Base-by-base conservation (phyloP, 139 green algal species). In the Coelastrella sp. region DNA sequence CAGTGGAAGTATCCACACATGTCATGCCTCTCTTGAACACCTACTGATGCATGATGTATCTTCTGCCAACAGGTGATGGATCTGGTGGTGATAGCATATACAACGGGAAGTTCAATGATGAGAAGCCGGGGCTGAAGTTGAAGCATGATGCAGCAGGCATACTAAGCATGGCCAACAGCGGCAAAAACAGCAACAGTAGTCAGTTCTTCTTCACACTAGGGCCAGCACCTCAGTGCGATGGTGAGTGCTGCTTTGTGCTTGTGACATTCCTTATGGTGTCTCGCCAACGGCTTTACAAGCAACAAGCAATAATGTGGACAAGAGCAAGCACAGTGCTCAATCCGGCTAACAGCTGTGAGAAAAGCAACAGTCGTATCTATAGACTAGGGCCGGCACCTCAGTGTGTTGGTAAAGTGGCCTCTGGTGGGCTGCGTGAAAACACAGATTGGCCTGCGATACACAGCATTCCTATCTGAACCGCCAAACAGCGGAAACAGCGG, bases 161-260 rank as follows among this genome's bases (percentile, higher is more conserved):
- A 4, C 73, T 99, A 4, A 92, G 91, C 13, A 98, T 98, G 95
- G 97, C 96, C 22, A 99, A 99, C 92, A 92, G 79, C 5, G 96
- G 97, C n/a, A 98, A 98, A 83, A 97, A 99, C 95, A 96, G 85
- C 74, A 99, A 99, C 93, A 97, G 93, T 14, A 95, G 64, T 5
- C 96, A 98, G 91, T 99, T 99, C 83, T 99, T 96, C 90, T 94
- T 99, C 87, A 97, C 96, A 10, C 87, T 98, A 10, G 95, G 65
- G 5, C 22, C 94, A 16, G 93, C 94, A 5, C 94, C 94, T 2
- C 90, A 97, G 85, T 96, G 95, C 58, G 95, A 98, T 79, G 96
- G 95, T 93, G 75, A 57, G 78, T 22, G 16, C 60, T 7, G 5
- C 23, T 0, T 10, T 0, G 61, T 71, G 10, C 11, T 13, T 68